Conservation (phyloP, 345 rosid species). For the Brassica incana region DNA sequence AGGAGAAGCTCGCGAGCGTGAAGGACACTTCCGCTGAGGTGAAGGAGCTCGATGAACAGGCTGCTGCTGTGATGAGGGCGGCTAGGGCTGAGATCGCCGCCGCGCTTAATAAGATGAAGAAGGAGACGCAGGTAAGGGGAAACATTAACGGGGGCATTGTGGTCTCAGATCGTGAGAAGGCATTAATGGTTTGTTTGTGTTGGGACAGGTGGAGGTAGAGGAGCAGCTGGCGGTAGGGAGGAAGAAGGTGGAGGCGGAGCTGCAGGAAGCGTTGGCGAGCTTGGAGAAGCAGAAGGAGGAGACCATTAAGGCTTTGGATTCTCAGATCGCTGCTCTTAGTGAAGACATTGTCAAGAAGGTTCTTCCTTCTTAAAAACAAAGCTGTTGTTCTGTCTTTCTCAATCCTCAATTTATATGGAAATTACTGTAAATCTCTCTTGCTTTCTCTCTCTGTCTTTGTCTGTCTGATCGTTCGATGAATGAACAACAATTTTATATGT, state of each 20-base stretch:
- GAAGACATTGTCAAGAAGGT: conserved; percentile 89
- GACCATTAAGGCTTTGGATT: conserved; percentile 70
- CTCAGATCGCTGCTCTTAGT: conserved; percentile 78
- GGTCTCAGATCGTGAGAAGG: neutral
- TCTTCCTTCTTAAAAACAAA: conserved; percentile 51
- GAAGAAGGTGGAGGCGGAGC: conserved; percentile 78
- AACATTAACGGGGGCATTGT: neutral
- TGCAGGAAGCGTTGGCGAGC: conserved; percentile 67
- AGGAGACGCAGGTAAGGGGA: conserved; percentile 57
- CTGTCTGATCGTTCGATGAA: neutral
- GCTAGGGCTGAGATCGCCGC: conserved; percentile 92
- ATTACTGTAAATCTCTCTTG: conserved; percentile 37
- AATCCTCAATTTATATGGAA: conserved; percentile 6
- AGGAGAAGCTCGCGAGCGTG: conserved; percentile 75
- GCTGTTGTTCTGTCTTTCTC: neutral
- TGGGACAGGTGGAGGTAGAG: conserved; percentile 75
- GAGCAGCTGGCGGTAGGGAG: conserved; percentile 61
- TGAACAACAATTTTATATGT: neutral
- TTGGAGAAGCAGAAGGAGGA: conserved; percentile 90
- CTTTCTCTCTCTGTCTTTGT: neutral
- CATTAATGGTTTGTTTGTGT: too few relatives aligned
- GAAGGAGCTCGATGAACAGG: conserved; percentile 85
- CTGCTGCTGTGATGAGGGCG: conserved; percentile 72
- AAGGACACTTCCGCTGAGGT: conserved; percentile 82
- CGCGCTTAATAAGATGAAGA: conserved; percentile 83